These are phyloP conservation scores for Kodamaea laetipori DNA, from an alignment of 805 yeast species.

Conservation along the genomic window DNA sequence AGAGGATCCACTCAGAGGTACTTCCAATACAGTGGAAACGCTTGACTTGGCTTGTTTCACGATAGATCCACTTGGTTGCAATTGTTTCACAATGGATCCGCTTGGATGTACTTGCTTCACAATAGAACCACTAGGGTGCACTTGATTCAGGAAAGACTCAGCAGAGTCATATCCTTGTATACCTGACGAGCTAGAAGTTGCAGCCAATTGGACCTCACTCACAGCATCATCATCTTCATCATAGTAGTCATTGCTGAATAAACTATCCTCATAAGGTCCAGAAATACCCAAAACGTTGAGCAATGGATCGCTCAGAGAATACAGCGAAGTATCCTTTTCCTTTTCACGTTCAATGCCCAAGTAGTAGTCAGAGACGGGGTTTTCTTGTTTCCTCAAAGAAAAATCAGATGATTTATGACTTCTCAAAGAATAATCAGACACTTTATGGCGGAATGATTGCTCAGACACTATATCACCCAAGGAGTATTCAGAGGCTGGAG, in stretches of 20 bases:
- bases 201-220: not conserved
- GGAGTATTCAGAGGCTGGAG: too few species aligned
- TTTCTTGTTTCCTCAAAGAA: too few species aligned
- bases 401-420: too few species aligned
- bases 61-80: not conserved
- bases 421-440: too few species aligned
- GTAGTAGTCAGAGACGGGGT: conserved; percentile 1
- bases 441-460: too few species aligned
- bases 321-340: conserved; percentile 6
- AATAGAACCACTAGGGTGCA: too few species aligned
- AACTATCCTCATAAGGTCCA: conserved; percentile 7
- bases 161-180: not conserved
- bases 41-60: not conserved
- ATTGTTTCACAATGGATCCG: too few species aligned
- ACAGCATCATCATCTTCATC: conserved; percentile 1
- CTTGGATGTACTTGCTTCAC: too few species aligned
- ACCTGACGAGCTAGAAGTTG: not conserved
- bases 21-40: not conserved
- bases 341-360: not conserved
- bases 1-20: not conserved
- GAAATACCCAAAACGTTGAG: conserved; percentile 7
- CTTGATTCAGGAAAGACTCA: not conserved
- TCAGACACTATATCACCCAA: too few species aligned
- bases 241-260: conserved; percentile 6
- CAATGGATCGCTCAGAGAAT: conserved; percentile 9